Evolutionary conservation across 2,329 filamentous ascomycete species (phyloP), one percentile per base, ranked within the genome.

Genomic region (Torrubiella hemipterigena): DNA sequence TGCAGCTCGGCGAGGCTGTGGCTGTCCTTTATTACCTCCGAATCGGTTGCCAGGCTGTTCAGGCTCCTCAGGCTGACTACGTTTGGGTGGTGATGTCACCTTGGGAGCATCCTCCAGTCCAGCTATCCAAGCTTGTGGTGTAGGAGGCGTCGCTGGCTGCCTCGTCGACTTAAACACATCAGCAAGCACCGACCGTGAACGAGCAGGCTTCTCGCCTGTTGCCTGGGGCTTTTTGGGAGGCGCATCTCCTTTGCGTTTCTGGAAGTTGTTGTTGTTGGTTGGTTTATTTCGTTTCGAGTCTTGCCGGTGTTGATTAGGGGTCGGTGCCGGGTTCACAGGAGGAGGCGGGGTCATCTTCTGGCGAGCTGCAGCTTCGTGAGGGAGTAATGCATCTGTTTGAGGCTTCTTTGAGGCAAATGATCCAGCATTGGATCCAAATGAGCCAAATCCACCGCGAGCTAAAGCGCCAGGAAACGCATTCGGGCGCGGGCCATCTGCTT

Each of bases 361-460:
- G 8, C 54, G 51, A 21, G 58, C 58, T 22, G 50, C 49, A n/a
- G 41, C 29, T 33, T 61, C 58, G 27, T 61, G 57, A 3, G 57
- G 58, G 6, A 61, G 48, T 22, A 61, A 42, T 3, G 42, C 43
- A 19, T 44, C 41, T 4, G 32, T 27, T 4, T 30, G 25, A n/a
- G 33, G 14, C n/a, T 10, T 27, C 20, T 35, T 26, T 17, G 28
- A 28, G 6, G 13, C 29, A 12, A 38, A 28, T 15, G 30, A 36
- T 33, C 19, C 39, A 33, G 32, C 34, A 39, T 30, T 40, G 32
- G 37, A 44, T 7, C 33, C 41, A 15, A 52, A 32, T 34, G 40
- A 17, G 33, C 50, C 31, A 42, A 45, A 28, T 30, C 35, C 38
- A 20, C 27, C 32, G 11, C 36, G 23, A 15, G 38, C 38, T 19